These are phyloP conservation scores for Mortierella antarctica DNA, from an alignment of 192 early-diverging fungal genomes.

Conservation along the genomic window DNA sequence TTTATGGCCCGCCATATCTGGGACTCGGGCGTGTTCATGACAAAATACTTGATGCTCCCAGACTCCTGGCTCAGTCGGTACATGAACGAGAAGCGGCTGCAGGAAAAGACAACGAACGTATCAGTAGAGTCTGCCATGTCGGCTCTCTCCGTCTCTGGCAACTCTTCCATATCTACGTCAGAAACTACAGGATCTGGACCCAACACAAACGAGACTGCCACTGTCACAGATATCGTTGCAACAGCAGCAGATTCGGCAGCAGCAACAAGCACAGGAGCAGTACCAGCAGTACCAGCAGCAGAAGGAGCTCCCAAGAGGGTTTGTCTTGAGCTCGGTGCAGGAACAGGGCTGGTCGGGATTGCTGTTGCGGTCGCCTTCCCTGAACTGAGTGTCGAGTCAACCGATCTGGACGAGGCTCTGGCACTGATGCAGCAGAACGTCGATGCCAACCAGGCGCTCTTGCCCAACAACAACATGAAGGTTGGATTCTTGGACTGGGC, in stretches of 20 bases:
- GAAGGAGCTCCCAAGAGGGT: conserved; percentile 11
- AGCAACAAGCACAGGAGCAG: not conserved
- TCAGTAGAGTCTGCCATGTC: conserved; percentile 22
- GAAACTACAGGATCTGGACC: not conserved
- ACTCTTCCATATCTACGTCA: too few relatives aligned
- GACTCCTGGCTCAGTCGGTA: conserved; percentile 47
- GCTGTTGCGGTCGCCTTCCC: conserved; percentile 55
- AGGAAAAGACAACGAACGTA: not conserved
- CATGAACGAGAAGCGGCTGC: conserved; percentile 24
- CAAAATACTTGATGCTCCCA: conserved; percentile 40
- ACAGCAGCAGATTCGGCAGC: conserved; percentile 2
- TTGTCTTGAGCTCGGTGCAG: conserved; percentile 61
- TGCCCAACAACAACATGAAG: conserved; percentile 36
- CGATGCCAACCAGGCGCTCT: conserved; percentile 29
- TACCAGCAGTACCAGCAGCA: not conserved
- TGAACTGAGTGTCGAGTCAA: conserved; percentile 43
- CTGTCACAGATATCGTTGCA: not conserved
- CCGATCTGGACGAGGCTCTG: conserved; percentile 59
- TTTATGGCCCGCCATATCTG: conserved; percentile 54
- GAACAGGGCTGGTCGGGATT: conserved; percentile 63
- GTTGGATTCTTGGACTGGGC: conserved; percentile 52
- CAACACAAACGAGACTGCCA: not conserved
- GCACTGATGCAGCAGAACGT: conserved; percentile 61
- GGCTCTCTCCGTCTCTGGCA: conserved; percentile 10
- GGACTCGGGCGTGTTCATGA: conserved; percentile 54